A percentile compares a stretch with the other conserved stretches of the same genome.
Conservation (phyloP, 2,329 filamentous ascomycete species). For the Fusarium euwallaceae region DNA sequence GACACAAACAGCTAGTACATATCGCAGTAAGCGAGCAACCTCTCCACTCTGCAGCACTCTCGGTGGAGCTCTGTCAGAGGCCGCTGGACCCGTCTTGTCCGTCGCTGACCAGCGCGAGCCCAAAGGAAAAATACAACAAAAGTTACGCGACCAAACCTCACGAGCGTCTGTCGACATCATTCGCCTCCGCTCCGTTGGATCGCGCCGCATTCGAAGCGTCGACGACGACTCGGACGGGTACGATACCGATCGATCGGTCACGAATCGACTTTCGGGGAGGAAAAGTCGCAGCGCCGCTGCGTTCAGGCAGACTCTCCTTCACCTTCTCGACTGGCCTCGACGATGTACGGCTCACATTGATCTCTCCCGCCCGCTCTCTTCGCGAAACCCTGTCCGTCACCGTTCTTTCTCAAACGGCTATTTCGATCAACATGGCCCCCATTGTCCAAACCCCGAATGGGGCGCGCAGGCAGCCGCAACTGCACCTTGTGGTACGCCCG, state of each 20-base stretch:
- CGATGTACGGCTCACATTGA: conserved; percentile 43
- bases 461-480: conserved; percentile 59
- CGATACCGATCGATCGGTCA: conserved; percentile 9
- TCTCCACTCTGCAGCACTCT: conserved; percentile 6
- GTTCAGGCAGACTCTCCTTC: conserved; percentile 3
- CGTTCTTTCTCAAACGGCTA: not conserved
- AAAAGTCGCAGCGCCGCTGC: not conserved
- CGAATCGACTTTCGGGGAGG: not conserved
- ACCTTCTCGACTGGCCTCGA: conserved; percentile 27
- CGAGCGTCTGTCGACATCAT: not conserved
- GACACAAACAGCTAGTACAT: conserved; percentile 22
- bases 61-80: conserved; percentile 10
- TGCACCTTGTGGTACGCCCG: conserved; percentile 63
- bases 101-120: conserved; percentile 20
- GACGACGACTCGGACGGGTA: not conserved
- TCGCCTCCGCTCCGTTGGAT: not conserved
- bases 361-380: conserved; percentile 21
- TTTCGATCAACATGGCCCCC: conserved; percentile 38
- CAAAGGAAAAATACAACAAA: conserved; percentile 39
- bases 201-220: conserved; percentile 5
- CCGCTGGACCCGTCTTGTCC: conserved; percentile 7
- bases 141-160: conserved; percentile 34
- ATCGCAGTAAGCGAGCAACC: conserved; percentile 4
- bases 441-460: conserved; percentile 46
- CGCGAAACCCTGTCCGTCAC: conserved; percentile 3